These are phyloP conservation scores for Coleophoma cylindrospora DNA, from an alignment of 2,329 filamentous ascomycete genomes.

Conservation along the genomic window DNA sequence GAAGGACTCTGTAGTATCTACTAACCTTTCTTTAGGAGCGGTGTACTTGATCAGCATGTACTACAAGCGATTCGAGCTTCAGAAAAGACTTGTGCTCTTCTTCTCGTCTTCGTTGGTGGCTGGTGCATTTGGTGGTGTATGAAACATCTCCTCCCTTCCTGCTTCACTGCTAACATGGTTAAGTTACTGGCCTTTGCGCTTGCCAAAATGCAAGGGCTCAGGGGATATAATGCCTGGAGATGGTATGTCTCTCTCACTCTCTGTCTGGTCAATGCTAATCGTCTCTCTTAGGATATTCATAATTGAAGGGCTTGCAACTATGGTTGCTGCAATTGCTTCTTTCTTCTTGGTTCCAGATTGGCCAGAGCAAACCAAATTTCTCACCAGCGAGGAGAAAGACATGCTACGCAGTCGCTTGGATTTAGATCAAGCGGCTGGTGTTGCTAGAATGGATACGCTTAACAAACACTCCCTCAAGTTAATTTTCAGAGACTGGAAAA, in stretches of 20 bases:
- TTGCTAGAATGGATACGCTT: conserved; percentile 25
- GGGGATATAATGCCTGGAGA: conserved; percentile 40
- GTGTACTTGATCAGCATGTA: conserved; percentile 41
- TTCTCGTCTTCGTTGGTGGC: conserved; percentile 36
- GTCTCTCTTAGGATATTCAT: conserved; percentile 35
- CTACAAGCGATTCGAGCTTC: conserved; percentile 41
- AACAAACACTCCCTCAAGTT: conserved; percentile 22
- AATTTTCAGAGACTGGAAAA: conserved; percentile 33
- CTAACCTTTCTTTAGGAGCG: conserved; percentile 2
- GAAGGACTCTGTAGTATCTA: background rate
- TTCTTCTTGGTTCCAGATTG: conserved; percentile 44
- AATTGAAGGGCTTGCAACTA: conserved; percentile 36
- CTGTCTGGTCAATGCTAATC: conserved; percentile 21
- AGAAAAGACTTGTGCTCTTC: conserved; percentile 38
- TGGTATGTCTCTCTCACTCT: conserved; percentile 34
- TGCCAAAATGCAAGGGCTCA: conserved; percentile 35
- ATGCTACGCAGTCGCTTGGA: conserved; percentile 27
- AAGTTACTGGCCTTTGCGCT: conserved; percentile 42
- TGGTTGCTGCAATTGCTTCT: conserved; percentile 24
- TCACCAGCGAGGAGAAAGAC: conserved; percentile 33
- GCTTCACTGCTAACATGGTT: conserved; percentile 11
- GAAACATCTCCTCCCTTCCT: conserved; percentile 11
- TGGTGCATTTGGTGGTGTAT: conserved; percentile 36
- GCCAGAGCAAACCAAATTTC: conserved; percentile 38
- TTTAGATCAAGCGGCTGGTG: conserved; percentile 18